Evolutionary conservation across 257 asterid genomes (phyloP), one percentile per base, ranked within the genome.

Genomic region (Nyctanthes arbortristis): DNA sequence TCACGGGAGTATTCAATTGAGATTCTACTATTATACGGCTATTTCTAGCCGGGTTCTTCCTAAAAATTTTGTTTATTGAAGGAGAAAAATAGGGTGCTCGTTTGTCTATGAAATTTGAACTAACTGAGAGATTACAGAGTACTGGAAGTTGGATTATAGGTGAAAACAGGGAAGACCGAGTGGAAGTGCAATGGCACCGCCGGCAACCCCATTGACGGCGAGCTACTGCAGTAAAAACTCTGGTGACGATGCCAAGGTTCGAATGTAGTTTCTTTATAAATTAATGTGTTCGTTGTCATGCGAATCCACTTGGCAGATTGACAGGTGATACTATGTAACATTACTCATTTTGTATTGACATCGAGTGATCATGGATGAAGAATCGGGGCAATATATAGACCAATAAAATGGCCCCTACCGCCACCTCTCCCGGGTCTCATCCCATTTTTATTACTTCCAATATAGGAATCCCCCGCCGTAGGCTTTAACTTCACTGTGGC

Each of bases 171-270:
- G 74, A 60, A 27, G 43, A 25, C 35, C 66, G 40, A 20, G 69
- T 20, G 39, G 74, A 73, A 69, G 20, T 49, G 49, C 57, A 78
- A 67, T 36, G 83, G 80, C 69, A 71, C 36, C 18, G 66, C 70
- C 6, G 65, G 56, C 60, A 78, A 65, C 10, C 83, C 87, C 87
- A 81, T 84, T 52, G 43, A 35, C 71, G 56, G 75, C 68, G 81
- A 72, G 68, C 47, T 55, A 32, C 22, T 31, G 65, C 65, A 14
- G 71, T 32, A 52, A 52, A n/a, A 20, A 7, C 59, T 52, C 31
- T 31, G n/a, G 16, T 31, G 59, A 24, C 29, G 4, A 3, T 22
- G 29, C 28, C 16, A 18, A 52, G 12, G 55, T n/a, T 5, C 24
- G 55, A 3, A 10, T 14, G 55, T 9, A 2, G 59, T 24, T 20